A percentile compares a stretch with the other conserved stretches of the same genome.
These are phyloP conservation scores for Zoysia japonica DNA, from an alignment of 176 grass and related monocot species.

Conservation along the genomic window DNA sequence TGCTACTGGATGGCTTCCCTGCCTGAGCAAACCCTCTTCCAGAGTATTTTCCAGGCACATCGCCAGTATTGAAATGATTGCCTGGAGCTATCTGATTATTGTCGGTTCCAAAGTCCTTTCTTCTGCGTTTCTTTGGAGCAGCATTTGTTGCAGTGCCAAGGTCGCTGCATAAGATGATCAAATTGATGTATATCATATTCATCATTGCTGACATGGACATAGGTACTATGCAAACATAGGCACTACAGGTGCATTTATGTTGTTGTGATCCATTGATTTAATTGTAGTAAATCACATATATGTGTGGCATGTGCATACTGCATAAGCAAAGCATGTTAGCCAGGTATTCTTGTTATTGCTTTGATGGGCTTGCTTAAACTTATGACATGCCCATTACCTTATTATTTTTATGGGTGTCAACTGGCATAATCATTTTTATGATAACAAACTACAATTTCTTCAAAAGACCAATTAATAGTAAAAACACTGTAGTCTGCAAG, in stretches of 20 bases:
- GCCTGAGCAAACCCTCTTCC: slow-evolving; percentile 39
- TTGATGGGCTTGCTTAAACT: background rate
- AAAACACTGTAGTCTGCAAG: background rate
- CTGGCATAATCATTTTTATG: background rate
- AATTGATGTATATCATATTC: slow-evolving; percentile 19
- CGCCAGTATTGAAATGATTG: slow-evolving; percentile 47
- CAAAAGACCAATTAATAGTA: background rate
- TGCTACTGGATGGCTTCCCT: slow-evolving; percentile 51
- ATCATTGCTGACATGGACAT: slow-evolving; percentile 28
- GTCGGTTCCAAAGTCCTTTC: slow-evolving; percentile 66
- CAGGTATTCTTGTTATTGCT: slow-evolving; percentile 1
- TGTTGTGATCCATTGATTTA: slow-evolving; percentile 14
- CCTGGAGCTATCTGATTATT: slow-evolving; percentile 47
- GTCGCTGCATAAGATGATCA: slow-evolving; percentile 60
- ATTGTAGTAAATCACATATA: slow-evolving; percentile 29
- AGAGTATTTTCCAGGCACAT: slow-evolving; percentile 52
- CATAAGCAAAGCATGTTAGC: slow-evolving; percentile 3
- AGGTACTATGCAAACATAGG: background rate
- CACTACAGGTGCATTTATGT: slow-evolving; percentile 7
- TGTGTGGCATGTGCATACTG: background rate
- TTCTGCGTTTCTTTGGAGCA: slow-evolving; percentile 85
- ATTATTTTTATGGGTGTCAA: background rate
- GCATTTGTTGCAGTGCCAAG: slow-evolving; percentile 46
- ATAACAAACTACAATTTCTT: background rate
- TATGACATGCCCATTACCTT: background rate